Evolutionary conservation across 2,329 filamentous ascomycete species (phyloP), one percentile per base, ranked within the genome.

Genomic region (Knufia fluminis): DNA sequence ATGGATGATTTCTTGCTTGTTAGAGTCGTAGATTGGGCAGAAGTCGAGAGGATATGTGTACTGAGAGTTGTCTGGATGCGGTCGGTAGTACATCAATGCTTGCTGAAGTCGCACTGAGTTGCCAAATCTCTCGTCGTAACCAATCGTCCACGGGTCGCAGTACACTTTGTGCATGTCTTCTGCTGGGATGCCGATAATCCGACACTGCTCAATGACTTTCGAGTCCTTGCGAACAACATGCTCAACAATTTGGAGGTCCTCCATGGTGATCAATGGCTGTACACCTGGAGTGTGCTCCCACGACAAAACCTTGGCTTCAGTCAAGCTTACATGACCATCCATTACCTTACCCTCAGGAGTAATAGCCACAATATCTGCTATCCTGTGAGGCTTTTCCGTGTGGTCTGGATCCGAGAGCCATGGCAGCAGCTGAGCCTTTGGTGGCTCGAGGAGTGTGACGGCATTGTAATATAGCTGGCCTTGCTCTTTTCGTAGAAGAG

Each of bases 91-190:
- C 88, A 95, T 94, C 48, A 96, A 73, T 1, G 88, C 90, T 69
- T 96, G 90, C 68, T 96, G 90, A 3, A 95, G 78, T 48, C 90
- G 82, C 38, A 87, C 74, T 38, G 73, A 73, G 64, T 71, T 91
- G 54, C 89, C 90, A 60, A 89, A 92, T 39, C 90, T 83, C 70
- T 94, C 86, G 60, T 96, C 90, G 63, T 88, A 94, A 43, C 90
- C 90, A 66, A 96, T 94, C 1, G 90, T 94, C 90, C 90, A 96
- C 9, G 87, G 88, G 64, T 96, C 90, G 67, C 89, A 94, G 71
- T 94, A 95, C 42, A 96, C 86, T 69, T 95, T 95, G 73, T 92
- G 73, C 90, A 96, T 95, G 53, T 94, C 86, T 57, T 85, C 76
- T 50, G 75, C 76, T 10, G 86, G 79, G 52, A 96, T 86, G 1